phyloP scores from a whole-genome alignment of 345 rosid species.

The Murraya paniculata region DNA sequence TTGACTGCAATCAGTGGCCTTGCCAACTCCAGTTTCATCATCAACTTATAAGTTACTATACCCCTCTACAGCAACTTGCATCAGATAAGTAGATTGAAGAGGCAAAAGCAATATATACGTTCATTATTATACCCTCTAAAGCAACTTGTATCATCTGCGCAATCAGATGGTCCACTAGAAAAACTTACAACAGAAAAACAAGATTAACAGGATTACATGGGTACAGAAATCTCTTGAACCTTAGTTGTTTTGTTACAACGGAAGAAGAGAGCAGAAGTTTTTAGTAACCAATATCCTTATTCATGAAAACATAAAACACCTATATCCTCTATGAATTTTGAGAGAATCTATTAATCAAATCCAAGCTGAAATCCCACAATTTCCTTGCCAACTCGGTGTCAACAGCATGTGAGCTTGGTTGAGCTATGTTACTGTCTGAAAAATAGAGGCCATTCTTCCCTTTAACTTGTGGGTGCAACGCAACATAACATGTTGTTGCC shows the following conservation, averaged over 20 bases:
- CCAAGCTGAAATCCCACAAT: conserved; percentile 71
- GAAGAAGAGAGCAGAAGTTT: background rate
- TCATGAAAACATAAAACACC: background rate
- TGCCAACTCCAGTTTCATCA: background rate
- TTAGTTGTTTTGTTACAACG: background rate
- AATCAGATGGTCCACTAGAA: too few relatives aligned
- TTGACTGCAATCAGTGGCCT: background rate
- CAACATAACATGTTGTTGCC: conserved; percentile 74
- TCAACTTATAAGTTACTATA: background rate
- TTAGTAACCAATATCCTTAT: background rate
- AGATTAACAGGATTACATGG: background rate
- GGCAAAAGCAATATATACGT: too few relatives aligned
- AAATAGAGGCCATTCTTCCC: conserved; percentile 70
- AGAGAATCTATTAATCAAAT: conserved; percentile 20
- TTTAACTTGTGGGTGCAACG: conserved; percentile 60
- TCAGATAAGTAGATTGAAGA: too few relatives aligned
- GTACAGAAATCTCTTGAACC: background rate
- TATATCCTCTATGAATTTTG: background rate
- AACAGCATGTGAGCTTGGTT: conserved; percentile 40
- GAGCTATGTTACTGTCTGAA: conserved; percentile 47
- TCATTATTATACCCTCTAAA: too few relatives aligned
- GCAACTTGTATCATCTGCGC: background rate
- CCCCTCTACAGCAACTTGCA: too few relatives aligned
- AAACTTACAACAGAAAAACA: background rate
- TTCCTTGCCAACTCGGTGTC: conserved; percentile 54